Percentiles rank a stretch among this genome's conserved stretches.
Conservation (phyloP, 179 eudicot species). For the Corrigiola litoralis region DNA sequence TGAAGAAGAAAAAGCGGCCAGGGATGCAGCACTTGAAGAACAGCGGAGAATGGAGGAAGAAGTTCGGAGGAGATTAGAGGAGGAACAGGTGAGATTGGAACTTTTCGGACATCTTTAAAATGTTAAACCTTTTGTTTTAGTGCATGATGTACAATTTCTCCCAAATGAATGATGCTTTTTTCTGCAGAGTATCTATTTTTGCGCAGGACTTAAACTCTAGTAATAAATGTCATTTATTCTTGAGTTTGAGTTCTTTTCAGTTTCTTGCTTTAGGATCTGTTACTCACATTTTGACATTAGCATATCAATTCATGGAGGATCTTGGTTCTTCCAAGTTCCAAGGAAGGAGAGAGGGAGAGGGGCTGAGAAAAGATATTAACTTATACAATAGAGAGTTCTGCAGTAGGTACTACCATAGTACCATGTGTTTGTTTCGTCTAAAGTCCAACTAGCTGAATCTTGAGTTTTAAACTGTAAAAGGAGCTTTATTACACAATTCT, state of each 20-base stretch:
- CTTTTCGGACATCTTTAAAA: constrained; percentile 1
- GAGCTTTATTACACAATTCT: too few relatives aligned
- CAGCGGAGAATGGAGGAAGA: constrained; percentile 67
- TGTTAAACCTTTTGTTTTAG: background rate
- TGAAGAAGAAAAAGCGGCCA: constrained; percentile 65
- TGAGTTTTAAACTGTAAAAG: too few relatives aligned
- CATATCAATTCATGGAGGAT: too few relatives aligned
- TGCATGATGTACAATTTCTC: background rate
- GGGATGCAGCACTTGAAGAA: constrained; percentile 67
- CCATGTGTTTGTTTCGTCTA: too few relatives aligned
- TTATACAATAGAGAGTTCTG: too few relatives aligned
- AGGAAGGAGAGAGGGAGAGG: too few relatives aligned
- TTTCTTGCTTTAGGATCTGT: background rate
- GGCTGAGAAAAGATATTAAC: too few relatives aligned
- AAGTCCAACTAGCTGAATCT: too few relatives aligned
- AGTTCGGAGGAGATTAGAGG: constrained; percentile 44
- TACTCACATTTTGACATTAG: background rate
- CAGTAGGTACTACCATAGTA: too few relatives aligned
- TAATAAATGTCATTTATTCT: too few relatives aligned
- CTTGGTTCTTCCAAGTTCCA: too few relatives aligned
- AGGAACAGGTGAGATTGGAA: constrained; percentile 58
- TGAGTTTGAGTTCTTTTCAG: background rate
- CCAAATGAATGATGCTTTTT: background rate
- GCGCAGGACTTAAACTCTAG: too few relatives aligned
- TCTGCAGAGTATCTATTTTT: background rate